phyloP scores from a whole-genome alignment of 495 filamentous ascomycete species.

The Rostrohypoxylon terebratum region DNA sequence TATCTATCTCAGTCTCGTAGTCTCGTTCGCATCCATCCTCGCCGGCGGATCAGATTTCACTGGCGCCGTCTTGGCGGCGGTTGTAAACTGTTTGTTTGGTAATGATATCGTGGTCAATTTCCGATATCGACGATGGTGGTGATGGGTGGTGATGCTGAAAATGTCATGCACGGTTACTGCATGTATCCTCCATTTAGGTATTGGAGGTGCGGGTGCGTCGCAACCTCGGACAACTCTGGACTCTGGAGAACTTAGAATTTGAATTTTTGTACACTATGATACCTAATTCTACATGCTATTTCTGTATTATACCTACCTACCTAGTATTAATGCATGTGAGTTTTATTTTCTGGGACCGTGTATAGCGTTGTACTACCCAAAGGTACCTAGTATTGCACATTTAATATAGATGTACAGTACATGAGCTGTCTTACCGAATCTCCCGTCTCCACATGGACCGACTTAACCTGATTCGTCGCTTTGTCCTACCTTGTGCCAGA shows the following conservation, averaged over 20 bases:
- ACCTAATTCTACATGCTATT: background rate
- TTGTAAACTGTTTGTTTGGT: constrained; percentile 29
- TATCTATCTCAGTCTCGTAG: background rate
- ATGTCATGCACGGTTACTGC: constrained; percentile 35
- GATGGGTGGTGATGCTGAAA: constrained; percentile 34
- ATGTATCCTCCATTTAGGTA: constrained; percentile 34
- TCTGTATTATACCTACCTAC: constrained; percentile 9
- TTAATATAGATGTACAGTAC: constrained; percentile 12
- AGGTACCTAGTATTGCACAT: background rate
- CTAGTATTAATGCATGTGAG: too few relatives aligned
- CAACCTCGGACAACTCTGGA: constrained; percentile 1
- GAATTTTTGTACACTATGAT: constrained; percentile 1
- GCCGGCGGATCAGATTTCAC: constrained; percentile 11
- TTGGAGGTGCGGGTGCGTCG: constrained; percentile 16
- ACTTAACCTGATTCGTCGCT: constrained; percentile 44
- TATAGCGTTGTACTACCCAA: background rate
- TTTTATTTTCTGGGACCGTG: background rate
- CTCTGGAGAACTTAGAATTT: background rate
- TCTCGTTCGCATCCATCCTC: background rate
- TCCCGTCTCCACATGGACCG: constrained; percentile 4
- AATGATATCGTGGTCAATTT: constrained; percentile 38
- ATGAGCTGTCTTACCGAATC: constrained; percentile 12
- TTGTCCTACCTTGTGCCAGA: constrained; percentile 48
- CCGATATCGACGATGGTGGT: constrained; percentile 27
- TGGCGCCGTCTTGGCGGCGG: constrained; percentile 24